Evolutionary conservation across 371 early-diverging fungal species (phyloP).

Genomic region (Zancudomyces culisetae): DNA sequence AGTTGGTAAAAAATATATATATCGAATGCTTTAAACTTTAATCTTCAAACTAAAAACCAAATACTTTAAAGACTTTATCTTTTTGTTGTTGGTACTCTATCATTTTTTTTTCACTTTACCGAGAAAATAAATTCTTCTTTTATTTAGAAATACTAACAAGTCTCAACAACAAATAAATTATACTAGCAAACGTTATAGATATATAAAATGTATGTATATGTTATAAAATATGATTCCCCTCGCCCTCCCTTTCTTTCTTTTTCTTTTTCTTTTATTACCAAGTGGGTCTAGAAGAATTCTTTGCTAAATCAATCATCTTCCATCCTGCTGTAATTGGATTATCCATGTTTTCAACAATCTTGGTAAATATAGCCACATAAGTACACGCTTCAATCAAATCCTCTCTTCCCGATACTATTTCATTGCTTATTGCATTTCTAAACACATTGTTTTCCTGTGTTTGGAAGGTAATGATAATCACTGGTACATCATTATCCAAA

Average conservation of each 20-base stretch:
- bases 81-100: too few species aligned
- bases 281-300: constrained; percentile 43
- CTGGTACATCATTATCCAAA: constrained; percentile 76
- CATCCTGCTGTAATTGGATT: constrained; percentile 81
- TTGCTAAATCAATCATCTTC: constrained; percentile 76
- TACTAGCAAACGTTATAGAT: too few species aligned
- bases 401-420: constrained; percentile 70
- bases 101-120: too few species aligned
- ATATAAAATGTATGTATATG: too few species aligned
- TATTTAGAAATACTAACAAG: too few species aligned
- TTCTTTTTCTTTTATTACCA: constrained; percentile 7
- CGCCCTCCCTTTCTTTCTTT: too few species aligned
- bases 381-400: constrained; percentile 69
- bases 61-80: too few species aligned
- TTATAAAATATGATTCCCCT: too few species aligned
- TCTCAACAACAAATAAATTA: too few species aligned
- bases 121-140: too few species aligned
- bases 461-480: constrained; percentile 68
- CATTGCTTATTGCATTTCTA: constrained; percentile 61
- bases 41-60: too few species aligned
- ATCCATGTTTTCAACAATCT: constrained; percentile 61
- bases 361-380: constrained; percentile 75
- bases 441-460: constrained; percentile 88
- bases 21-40: too few species aligned
- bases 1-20: constrained; percentile 73